These are phyloP conservation scores for Suillus brevipes DNA, from an alignment of 768 basidiomycete genomes.

Conservation along the genomic window DNA sequence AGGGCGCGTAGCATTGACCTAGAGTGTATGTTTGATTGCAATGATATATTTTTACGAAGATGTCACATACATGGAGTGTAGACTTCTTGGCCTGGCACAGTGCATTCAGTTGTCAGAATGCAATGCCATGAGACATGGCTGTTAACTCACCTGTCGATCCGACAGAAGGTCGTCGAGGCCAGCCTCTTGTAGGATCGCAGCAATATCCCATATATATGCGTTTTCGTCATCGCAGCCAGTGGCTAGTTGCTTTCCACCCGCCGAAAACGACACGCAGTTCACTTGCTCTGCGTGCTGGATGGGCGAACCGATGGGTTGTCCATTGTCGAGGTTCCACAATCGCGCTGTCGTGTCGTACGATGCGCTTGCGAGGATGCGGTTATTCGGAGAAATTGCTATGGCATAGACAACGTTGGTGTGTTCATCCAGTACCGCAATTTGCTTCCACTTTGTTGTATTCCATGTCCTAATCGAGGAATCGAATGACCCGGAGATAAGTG, in stretches of 20 bases:
- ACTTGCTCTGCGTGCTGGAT: not conserved
- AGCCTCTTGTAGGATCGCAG: not conserved
- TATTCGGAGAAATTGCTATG: not conserved
- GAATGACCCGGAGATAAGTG: not conserved
- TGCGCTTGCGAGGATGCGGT: not conserved
- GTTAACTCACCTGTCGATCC: not conserved
- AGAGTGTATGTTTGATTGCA: not conserved
- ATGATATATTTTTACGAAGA: not conserved
- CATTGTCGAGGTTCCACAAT: not conserved
- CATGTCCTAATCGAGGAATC: not conserved
- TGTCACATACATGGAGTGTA: not conserved
- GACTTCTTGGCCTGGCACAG: not conserved
- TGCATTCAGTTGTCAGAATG: not conserved
- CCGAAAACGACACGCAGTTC: not conserved
- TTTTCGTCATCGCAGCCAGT: not conserved
- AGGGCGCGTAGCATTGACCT: not conserved
- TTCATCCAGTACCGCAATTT: not conserved
- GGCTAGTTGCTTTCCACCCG: not conserved
- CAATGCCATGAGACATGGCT: not conserved
- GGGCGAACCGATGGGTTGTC: not conserved
- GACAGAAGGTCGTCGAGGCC: not conserved
- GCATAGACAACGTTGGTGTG: fast-evolving
- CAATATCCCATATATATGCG: not conserved
- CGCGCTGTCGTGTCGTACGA: not conserved
- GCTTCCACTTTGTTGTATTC: not conserved